These are phyloP conservation scores for Didymella sp. DNA, from an alignment of 2,329 filamentous ascomycete genomes.

Conservation along the genomic window DNA sequence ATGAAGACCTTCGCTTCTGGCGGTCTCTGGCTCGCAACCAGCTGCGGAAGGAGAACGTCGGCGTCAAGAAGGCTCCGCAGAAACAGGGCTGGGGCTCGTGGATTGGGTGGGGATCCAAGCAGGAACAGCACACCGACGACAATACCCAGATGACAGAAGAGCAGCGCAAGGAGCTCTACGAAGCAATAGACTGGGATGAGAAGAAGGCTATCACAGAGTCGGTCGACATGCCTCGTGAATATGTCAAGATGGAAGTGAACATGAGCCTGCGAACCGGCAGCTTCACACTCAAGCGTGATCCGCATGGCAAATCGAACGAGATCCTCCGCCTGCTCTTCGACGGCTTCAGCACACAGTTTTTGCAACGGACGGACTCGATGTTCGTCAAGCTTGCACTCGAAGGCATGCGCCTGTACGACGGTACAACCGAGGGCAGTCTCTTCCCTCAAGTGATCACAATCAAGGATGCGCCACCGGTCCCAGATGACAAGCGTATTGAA, in stretches of 20 bases:
- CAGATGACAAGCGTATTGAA: constrained; percentile 58
- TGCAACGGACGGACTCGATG: constrained; percentile 90
- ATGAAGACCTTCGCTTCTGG: constrained; percentile 98
- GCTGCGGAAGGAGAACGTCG: constrained; percentile 91
- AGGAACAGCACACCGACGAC: constrained; percentile 70
- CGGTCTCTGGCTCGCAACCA: constrained; percentile 92
- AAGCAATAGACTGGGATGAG: constrained; percentile 98
- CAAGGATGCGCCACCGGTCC: constrained; percentile 77
- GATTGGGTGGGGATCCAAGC: constrained; percentile 75
- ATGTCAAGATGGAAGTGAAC: constrained; percentile 90
- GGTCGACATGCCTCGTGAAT: constrained; percentile 88
- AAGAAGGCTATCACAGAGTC: constrained; percentile 87
- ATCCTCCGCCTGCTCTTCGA: constrained; percentile 93
- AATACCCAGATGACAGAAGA: constrained; percentile 91
- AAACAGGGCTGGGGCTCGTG: constrained; percentile 90
- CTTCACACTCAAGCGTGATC: constrained; percentile 89
- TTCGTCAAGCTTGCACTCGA: constrained; percentile 88
- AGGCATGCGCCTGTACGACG: constrained; percentile 92
- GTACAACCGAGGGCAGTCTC: constrained; percentile 87
- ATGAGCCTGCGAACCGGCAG: constrained; percentile 93
- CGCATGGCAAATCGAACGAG: constrained; percentile 77
- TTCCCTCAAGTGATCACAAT: constrained; percentile 96
- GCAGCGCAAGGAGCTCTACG: constrained; percentile 94
- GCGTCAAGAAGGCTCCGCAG: constrained; percentile 76
- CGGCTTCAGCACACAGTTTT: constrained; percentile 85